These are phyloP conservation scores for Talaromyces sp. DNA, from an alignment of 2,329 filamentous ascomycete species.

Conservation along the genomic window DNA sequence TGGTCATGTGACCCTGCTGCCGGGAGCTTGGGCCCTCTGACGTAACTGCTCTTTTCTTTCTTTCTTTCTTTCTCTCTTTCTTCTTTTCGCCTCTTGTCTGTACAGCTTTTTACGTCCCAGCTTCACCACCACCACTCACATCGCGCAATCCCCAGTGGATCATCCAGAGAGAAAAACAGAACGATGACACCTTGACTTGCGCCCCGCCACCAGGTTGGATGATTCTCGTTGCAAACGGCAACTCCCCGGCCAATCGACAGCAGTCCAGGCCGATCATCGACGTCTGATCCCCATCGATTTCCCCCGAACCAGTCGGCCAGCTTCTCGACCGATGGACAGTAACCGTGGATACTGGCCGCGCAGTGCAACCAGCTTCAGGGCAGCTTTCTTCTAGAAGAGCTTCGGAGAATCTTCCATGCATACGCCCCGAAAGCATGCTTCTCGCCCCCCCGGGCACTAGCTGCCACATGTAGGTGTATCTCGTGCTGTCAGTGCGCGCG, in stretches of 20 bases:
- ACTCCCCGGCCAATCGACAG: not conserved
- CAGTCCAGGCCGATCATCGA: not conserved
- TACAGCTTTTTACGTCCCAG: not conserved
- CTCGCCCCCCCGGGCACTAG: not conserved
- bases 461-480: not conserved
- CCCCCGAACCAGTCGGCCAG: not conserved
- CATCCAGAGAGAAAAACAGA: not conserved
- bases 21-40: constrained; percentile 12
- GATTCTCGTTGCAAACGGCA: not conserved
- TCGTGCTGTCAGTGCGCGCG: not conserved
- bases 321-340: no score
- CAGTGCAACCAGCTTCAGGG: not conserved
- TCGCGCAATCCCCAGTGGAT: not conserved
- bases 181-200: not conserved
- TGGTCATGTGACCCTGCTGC: not conserved
- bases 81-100: not conserved
- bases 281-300: not conserved
- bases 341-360: not conserved
- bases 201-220: not conserved
- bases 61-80: not conserved
- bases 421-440: not conserved
- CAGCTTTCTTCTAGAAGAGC: constrained; percentile 2
- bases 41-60: not conserved
- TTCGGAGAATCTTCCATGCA: not conserved
- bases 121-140: not conserved